phyloP scores from a whole-genome alignment of 2,329 filamentous ascomycete species.

The Cladosporium sphaerospermum region DNA sequence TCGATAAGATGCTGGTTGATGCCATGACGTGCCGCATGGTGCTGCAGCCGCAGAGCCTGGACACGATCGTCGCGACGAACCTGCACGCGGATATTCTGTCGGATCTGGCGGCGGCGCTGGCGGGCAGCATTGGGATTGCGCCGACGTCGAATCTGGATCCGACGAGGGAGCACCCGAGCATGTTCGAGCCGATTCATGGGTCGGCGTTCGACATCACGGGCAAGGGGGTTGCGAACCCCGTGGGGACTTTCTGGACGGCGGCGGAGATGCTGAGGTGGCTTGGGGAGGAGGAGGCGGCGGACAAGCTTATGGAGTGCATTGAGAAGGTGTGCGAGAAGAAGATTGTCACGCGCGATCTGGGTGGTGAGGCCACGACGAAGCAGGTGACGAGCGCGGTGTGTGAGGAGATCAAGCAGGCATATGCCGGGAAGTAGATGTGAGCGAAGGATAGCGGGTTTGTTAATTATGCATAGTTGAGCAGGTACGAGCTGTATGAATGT shows the following conservation, averaged over 20 bases:
- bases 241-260: conserved; percentile 55
- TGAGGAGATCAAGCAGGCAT: conserved; percentile 27
- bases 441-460: too few relatives aligned
- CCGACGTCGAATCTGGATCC: conserved; percentile 66
- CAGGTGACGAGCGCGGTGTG: conserved; percentile 40
- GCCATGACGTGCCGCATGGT: conserved; percentile 62
- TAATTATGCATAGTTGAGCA: too few relatives aligned
- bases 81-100: conserved; percentile 62
- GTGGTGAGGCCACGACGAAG: conserved; percentile 39
- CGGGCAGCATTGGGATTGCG: conserved; percentile 66
- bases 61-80: conserved; percentile 60
- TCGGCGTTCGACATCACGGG: conserved; percentile 55
- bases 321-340: conserved; percentile 49
- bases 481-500: too few relatives aligned
- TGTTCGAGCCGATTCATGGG: conserved; percentile 59
- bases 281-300: conserved; percentile 47
- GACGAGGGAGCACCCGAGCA: conserved; percentile 51
- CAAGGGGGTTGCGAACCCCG: conserved; percentile 52
- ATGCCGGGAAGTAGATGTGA: background rate
- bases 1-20: conserved; percentile 62
- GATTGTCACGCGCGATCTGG: conserved; percentile 49
- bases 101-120: conserved; percentile 63
- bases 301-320: conserved; percentile 46
- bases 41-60: conserved; percentile 51
- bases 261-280: conserved; percentile 55